phyloP scores from a whole-genome alignment of 129 eudicot genomes.

The Tagetes patula region DNA sequence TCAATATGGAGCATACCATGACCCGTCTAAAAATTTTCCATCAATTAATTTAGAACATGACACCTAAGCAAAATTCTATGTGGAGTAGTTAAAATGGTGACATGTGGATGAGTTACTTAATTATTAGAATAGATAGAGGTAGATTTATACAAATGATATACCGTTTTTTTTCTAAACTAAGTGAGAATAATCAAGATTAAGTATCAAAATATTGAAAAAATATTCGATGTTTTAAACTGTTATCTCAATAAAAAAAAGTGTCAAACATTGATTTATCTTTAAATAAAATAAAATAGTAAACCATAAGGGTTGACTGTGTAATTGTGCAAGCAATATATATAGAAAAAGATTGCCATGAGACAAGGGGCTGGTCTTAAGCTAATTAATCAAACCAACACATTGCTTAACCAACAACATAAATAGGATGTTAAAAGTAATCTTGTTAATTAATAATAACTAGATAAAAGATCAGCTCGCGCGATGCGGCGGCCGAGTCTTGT shows the following conservation, averaged over 20 bases:
- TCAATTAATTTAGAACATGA: no score
- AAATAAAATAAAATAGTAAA: conserved; percentile 7
- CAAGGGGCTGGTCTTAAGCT: conserved; percentile 38
- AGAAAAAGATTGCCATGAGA: conserved; percentile 26
- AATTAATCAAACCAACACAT: conserved; percentile 26
- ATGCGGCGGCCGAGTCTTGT: no score
- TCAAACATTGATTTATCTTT: neutral
- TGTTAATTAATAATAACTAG: neutral
- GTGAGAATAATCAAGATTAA: conserved; percentile 5
- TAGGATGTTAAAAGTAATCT: neutral
- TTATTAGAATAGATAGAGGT: no score
- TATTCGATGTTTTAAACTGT: neutral
- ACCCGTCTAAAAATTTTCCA: no score
- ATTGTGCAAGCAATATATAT: conserved; percentile 24
- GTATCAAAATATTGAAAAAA: neutral
- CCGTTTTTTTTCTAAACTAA: neutral
- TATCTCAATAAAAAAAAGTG: neutral
- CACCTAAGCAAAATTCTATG: no score
- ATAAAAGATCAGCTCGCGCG: no score
- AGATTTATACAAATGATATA: no score
- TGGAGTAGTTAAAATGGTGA: no score
- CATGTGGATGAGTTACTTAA: no score
- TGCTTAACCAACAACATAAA: conserved; percentile 34
- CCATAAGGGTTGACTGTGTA: conserved; percentile 32
- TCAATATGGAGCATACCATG: no score